Base-by-base conservation (phyloP, 1,284 basidiomycete species). In the Hemileia vastatrix region DNA sequence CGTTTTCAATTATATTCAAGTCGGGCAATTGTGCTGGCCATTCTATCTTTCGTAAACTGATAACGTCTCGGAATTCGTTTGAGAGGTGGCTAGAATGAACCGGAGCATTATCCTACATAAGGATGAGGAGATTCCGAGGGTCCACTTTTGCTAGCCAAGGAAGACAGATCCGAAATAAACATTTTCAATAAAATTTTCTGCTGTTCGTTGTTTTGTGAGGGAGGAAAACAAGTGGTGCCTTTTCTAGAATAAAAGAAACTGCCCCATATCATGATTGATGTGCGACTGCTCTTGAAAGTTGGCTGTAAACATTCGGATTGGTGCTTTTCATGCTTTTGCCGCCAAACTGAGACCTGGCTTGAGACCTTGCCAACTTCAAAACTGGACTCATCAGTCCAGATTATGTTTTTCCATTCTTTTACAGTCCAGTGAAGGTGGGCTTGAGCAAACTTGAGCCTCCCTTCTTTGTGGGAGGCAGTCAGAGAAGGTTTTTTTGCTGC, bases 1-100 rank as follows among this genome's bases (percentile, higher is more conserved):
- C 13, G n/a, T 53, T 53, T 31, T 53, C 51, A 32, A 53, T 53
- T 6, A 18, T 27, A n/a, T 53, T 53, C 2, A 53, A 33, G n/a
- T 53, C 13, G 8, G 51, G 51, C 2, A 33, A 53, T 53, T 53
- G 51, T 5, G 50, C 50, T 23, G 50, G 50, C 50, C 50, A 52
- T 2, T 8, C 15, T 19, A 21, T 15, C 13, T 19, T 51, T 21
- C 33, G n/a, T 27, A 52, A 21, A 8, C 3, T 6, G 23, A 18
- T n/a, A 13, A 13, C 4, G n/a, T 47, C 11, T 6, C 3, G 13
- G 15, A 48, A 18, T 48, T 48, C n/a, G n/a, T n/a, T n/a, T n/a
- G n/a, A n/a, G n/a, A n/a, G n/a, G n/a, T n/a, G n/a, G n/a, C n/a
- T n/a, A n/a, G n/a, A n/a, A n/a, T n/a, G n/a, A n/a, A n/a, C n/a